Percentiles rank a stretch among this genome's conserved stretches.
phyloP scores from a whole-genome alignment of 805 yeast genomes.

The Candida awuae region DNA sequence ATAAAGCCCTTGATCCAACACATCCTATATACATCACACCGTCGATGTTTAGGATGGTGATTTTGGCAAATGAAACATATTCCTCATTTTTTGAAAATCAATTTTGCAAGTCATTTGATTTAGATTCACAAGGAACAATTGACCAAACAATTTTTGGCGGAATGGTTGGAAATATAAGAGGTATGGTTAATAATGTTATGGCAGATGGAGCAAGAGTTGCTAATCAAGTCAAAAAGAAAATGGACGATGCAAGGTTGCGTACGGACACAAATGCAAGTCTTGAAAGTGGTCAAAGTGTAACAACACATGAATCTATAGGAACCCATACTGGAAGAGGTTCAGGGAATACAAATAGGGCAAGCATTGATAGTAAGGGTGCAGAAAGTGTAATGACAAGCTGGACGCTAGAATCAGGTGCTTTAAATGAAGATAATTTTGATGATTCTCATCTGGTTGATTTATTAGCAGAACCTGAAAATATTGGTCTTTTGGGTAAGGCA shows the following conservation, averaged over 20 bases:
- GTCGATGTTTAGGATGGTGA: conserved; percentile 90
- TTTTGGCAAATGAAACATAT: conserved; percentile 87
- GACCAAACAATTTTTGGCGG: conserved; percentile 34
- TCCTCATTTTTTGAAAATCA: conserved; percentile 75
- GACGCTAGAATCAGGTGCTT: conserved; percentile 9
- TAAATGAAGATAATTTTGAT: conserved; percentile 4
- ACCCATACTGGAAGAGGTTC: background rate
- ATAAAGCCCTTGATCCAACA: conserved; percentile 75
- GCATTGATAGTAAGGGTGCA: conserved; percentile 11
- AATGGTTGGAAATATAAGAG: conserved; percentile 55
- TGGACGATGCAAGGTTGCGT: conserved; percentile 56
- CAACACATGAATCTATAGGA: background rate
- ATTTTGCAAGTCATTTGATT: conserved; percentile 58
- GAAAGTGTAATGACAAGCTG: conserved; percentile 12
- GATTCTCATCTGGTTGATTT: conserved; percentile 9
- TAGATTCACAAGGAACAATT: conserved; percentile 33
- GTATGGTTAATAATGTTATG: conserved; percentile 82
- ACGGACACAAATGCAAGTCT: conserved; percentile 7
- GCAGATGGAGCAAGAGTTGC: conserved; percentile 94
- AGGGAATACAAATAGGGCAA: conserved; percentile 1
- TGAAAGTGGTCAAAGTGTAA: conserved; percentile 8
- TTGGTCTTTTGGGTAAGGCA: background rate
- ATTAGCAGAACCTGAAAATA: conserved; percentile 1
- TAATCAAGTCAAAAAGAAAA: conserved; percentile 75
- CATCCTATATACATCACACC: conserved; percentile 67